A percentile compares a stretch with the other conserved stretches of the same genome.
Evolutionary conservation across 257 asterid genomes (phyloP).

Genomic region (Paraleonurus japonicus): DNA sequence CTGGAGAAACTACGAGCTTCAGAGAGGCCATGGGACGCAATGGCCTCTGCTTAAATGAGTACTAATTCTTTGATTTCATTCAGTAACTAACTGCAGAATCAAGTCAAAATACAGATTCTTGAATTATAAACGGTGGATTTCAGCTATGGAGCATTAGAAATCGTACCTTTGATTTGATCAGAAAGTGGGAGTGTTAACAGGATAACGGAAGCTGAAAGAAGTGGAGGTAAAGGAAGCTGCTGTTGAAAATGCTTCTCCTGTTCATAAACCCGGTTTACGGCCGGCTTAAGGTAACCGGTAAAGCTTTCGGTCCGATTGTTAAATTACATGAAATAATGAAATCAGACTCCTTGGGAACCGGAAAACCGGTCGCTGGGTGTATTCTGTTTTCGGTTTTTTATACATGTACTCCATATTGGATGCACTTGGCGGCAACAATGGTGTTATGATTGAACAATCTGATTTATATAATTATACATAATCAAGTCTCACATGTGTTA

Average conservation of each 20-base stretch:
- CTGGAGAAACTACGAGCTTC: constrained; percentile 47
- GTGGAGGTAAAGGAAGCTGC: constrained; percentile 31
- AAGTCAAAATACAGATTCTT: not conserved
- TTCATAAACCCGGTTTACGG: not conserved
- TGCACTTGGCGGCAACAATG: too few relatives aligned
- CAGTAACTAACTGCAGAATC: not conserved
- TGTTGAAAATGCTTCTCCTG: not conserved
- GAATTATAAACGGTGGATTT: not conserved
- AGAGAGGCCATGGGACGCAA: constrained; percentile 58
- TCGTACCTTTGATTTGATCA: constrained; percentile 28
- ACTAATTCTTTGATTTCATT: constrained; percentile 21
- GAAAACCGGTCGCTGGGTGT: too few relatives aligned
- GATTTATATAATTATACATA: too few relatives aligned
- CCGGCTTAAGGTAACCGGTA: too few relatives aligned
- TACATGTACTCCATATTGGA: too few relatives aligned
- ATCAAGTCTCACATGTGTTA: too few relatives aligned
- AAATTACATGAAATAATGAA: too few relatives aligned
- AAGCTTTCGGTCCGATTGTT: too few relatives aligned
- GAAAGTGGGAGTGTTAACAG: constrained; percentile 2
- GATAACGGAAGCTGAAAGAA: constrained; percentile 33
- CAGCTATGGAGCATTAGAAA: constrained; percentile 1
- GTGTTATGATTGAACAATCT: too few relatives aligned
- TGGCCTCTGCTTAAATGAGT: constrained; percentile 31
- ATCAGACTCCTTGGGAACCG: too few relatives aligned
- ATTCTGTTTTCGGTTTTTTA: too few relatives aligned